Evolutionary conservation across 2,329 filamentous ascomycete species (phyloP), one percentile per base, ranked within the genome.

Genomic region (Bipolaris cookei): DNA sequence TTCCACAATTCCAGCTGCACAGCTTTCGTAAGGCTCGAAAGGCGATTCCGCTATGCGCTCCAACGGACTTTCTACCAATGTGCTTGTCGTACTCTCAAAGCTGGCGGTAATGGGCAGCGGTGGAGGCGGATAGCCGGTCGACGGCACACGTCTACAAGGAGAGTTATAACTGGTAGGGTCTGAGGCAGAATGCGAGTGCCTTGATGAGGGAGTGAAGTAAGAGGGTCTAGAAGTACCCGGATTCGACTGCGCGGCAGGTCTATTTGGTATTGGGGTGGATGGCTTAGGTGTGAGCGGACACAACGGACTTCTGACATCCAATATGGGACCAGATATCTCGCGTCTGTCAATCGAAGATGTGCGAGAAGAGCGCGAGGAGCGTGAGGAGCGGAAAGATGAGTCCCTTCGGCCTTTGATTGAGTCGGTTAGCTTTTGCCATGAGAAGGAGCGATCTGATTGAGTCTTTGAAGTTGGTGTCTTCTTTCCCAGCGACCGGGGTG

Each of bases 341-440:
- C 56, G 34, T 50, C 67, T 73, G 10, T 68, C 58, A 45, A 68
- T 67, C 6, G 64, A 63, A 21, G 60, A 37, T 35, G 49, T 38
- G 38, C 52, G 63, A 8, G 57, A 56, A 21, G 64, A 52, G 35
- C 56, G 58, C 11, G 59, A 55, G 20, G 57, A 56, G 42, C 54
- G 58, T 21, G 59, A 55, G 21, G 56, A 59, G 23, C 56, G 59
- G n/a, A 58, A 54, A 23, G 56, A 59, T 30, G 58, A 49, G 45
- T 55, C 52, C 48, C 62, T 61, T 54, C 63, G 68, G 25, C 58
- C 59, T 64, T 65, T 70, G 54, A 70, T 51, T 4, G 61, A 63
- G 7, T 64, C 57, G 45, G 72, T 73, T 44, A 75, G 64, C 60
- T 69, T 73, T 3, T 61, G 58, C 14, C 69, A 64, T 0, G 69